Conservation (phyloP, 2,329 filamentous ascomycete genomes). For the Bipolaris cookei region DNA sequence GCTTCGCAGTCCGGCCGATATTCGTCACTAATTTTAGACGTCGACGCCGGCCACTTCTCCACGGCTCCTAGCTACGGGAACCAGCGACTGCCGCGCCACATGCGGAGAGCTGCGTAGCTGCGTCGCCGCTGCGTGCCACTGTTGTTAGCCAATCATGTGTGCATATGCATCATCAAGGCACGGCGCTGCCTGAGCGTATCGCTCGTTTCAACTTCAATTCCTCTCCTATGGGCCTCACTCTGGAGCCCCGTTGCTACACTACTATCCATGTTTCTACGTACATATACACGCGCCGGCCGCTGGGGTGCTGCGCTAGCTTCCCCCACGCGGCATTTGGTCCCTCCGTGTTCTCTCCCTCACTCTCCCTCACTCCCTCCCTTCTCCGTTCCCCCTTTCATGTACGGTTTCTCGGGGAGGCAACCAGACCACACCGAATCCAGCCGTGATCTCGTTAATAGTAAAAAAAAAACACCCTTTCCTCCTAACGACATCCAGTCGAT, state of each 20-base stretch:
- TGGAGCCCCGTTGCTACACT: conserved; percentile 21
- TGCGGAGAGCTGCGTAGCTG: conserved; percentile 3
- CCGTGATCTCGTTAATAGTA: conserved; percentile 37
- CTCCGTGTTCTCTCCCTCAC: not conserved
- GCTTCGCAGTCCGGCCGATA: conserved; percentile 15
- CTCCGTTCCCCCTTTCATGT: not conserved
- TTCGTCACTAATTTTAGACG: conserved; percentile 28
- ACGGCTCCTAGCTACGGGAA: conserved; percentile 15
- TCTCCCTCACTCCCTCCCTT: not conserved
- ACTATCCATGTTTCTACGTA: conserved; percentile 24
- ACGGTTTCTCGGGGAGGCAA: not conserved
- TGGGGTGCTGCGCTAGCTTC: conserved; percentile 47
- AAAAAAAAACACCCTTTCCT: conserved; percentile 17
- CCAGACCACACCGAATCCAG: conserved; percentile 10
- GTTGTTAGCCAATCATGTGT: conserved; percentile 28
- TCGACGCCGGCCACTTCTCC: conserved; percentile 10
- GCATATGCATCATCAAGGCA: conserved; percentile 21
- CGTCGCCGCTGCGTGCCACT: not conserved
- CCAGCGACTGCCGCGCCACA: conserved; percentile 11
- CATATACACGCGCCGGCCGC: conserved; percentile 35
- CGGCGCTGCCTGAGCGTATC: conserved; percentile 31
- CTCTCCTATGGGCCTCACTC: conserved; percentile 24
- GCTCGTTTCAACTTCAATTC: conserved; percentile 35
- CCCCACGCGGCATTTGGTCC: conserved; percentile 26
- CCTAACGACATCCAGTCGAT: conserved; percentile 36